Evolutionary conservation across 2,329 filamentous ascomycete genomes (phyloP).

Genomic region (Fusarium sp.): DNA sequence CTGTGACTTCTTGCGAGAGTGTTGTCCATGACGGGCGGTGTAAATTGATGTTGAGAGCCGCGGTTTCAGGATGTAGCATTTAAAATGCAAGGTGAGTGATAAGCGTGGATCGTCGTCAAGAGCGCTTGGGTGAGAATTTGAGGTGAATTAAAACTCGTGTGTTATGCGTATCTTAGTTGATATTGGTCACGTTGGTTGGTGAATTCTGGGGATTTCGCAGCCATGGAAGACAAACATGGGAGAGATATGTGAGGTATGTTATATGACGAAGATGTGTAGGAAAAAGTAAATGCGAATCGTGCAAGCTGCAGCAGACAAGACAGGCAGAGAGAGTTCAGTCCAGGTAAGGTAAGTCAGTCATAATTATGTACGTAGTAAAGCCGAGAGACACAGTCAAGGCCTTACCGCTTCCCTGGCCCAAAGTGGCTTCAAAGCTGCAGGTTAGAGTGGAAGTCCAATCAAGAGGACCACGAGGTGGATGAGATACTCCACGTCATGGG

Average conservation of each 20-base stretch:
- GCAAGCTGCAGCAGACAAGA: slow-evolving; percentile 1
- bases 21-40: slow-evolving; percentile 17
- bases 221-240: slow-evolving; percentile 16
- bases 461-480: slow-evolving; percentile 31
- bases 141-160: not conserved
- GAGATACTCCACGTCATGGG: slow-evolving; percentile 42
- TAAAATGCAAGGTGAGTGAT: slow-evolving; percentile 5
- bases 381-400: slow-evolving; percentile 25
- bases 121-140: not conserved
- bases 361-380: slow-evolving; percentile 29
- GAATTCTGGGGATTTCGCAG: slow-evolving; percentile 5
- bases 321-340: not conserved
- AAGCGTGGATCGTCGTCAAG: slow-evolving; percentile 22
- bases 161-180: slow-evolving; percentile 8
- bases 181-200: slow-evolving; percentile 18
- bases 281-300: slow-evolving; percentile 20
- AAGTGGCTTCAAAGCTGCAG: slow-evolving; percentile 41
- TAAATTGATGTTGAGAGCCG: slow-evolving; percentile 6
- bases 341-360: not conserved
- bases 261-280: slow-evolving; percentile 23
- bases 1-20: slow-evolving; percentile 24
- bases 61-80: slow-evolving; percentile 24
- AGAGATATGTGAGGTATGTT: slow-evolving; percentile 2
- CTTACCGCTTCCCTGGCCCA: slow-evolving; percentile 41
- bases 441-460: slow-evolving; percentile 36